Evolutionary conservation across 768 basidiomycete species (phyloP).

Genomic region (Mrakia blollopis): DNA sequence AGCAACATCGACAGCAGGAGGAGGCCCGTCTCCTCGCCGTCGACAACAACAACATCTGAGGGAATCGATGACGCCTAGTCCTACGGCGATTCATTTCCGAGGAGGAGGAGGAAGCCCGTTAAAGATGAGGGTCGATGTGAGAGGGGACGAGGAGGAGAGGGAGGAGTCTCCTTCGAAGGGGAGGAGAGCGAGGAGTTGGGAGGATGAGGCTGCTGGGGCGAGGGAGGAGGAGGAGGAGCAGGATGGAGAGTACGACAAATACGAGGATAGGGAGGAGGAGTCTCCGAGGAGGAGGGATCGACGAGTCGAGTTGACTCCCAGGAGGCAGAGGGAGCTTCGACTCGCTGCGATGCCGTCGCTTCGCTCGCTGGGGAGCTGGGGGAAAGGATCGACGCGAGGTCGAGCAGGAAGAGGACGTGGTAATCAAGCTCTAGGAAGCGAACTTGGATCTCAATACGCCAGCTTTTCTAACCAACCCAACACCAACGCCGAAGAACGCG

Average conservation of each 20-base stretch:
- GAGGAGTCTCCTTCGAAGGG: not conserved
- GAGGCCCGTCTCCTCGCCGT: too few species aligned
- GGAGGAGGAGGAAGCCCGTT: not conserved
- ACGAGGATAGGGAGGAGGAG: not conserved
- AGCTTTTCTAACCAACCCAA: not conserved
- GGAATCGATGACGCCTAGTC: not conserved
- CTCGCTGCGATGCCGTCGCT: slow-evolving; percentile 6
- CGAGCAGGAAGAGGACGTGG: not conserved
- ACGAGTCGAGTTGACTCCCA: not conserved
- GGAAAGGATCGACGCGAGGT: not conserved
- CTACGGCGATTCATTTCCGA: not conserved
- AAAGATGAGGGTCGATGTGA: not conserved
- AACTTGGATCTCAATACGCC: not conserved
- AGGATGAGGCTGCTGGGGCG: not conserved
- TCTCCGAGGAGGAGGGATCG: too few species aligned
- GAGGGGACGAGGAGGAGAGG: not conserved
- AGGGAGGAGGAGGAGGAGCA: not conserved
- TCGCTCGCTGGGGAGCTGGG: slow-evolving; percentile 3
- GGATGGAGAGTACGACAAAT: not conserved
- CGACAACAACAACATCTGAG: not conserved
- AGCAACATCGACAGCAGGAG: too few species aligned
- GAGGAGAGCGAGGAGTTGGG: not conserved
- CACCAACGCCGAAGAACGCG: not conserved
- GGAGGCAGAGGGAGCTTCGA: slow-evolving; percentile 6
- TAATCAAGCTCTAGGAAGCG: not conserved